Conservation (phyloP, 257 asterid species). For the Thymus mandschuricus region DNA sequence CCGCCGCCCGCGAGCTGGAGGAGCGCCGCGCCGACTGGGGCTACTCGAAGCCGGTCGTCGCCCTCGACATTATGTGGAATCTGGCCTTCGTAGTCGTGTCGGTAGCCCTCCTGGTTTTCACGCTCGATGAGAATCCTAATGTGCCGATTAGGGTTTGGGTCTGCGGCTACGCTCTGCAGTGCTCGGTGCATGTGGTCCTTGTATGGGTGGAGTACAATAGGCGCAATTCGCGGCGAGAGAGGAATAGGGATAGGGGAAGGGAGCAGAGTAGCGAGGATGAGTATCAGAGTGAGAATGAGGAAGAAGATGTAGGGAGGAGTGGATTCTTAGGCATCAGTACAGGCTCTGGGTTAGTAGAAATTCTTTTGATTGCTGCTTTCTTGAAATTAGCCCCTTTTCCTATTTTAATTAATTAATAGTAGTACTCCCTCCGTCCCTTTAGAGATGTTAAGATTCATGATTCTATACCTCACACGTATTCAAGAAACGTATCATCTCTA, state of each 20-base stretch:
- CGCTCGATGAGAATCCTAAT: slow-evolving; percentile 64
- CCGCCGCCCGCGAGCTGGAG: slow-evolving; percentile 96
- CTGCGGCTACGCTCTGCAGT: slow-evolving; percentile 82
- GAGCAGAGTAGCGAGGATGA: slow-evolving; percentile 40
- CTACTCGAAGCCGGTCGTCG: slow-evolving; percentile 89
- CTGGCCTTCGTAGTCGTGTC: slow-evolving; percentile 80
- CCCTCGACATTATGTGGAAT: slow-evolving; percentile 89
- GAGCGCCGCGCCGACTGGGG: slow-evolving; percentile 99
- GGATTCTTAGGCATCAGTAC: slow-evolving; percentile 43
- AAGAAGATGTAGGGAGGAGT: slow-evolving; percentile 38
- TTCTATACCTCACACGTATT: no score
- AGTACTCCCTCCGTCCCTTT: no score
- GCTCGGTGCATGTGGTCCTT: slow-evolving; percentile 78
- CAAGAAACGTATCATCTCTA: no score
- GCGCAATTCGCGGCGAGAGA: slow-evolving; percentile 45
- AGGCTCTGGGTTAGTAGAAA: slow-evolving; percentile 50
- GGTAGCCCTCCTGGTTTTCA: slow-evolving; percentile 55
- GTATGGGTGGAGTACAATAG: slow-evolving; percentile 75
- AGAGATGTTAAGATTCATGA: no score
- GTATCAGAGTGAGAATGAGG: slow-evolving; percentile 48
- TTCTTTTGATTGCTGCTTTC: neutral
- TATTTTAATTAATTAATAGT: neutral
- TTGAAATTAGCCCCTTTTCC: neutral
- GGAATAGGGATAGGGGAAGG: slow-evolving; percentile 31
- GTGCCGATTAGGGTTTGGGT: slow-evolving; percentile 94